Base-by-base conservation (phyloP, 2,329 filamentous ascomycete species). In the Talaromyces sp. region DNA sequence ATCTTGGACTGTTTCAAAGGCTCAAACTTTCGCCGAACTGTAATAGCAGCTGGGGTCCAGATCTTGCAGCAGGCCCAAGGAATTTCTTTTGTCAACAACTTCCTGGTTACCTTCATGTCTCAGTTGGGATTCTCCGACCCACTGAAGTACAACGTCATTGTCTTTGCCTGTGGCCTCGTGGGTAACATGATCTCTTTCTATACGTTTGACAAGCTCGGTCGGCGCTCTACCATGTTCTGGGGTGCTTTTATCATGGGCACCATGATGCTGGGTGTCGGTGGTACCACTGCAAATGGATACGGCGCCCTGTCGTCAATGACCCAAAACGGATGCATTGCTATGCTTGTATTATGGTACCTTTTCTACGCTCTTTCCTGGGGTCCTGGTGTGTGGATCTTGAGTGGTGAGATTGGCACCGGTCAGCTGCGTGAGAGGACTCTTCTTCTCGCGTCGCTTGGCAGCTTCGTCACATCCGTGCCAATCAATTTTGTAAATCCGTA, bases 401-500 rank as follows among this genome's bases (percentile, higher is more conserved):
- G 63, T 8, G 63, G 64, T n/a, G 66, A 71, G 41, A 58, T 65
- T 4, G 55, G 62, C 3, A 67, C 64, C 5, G 52, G 55, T 1
- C 60, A 62, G 9, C 57, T 70, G 10, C 58, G 67, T 13, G 68
- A 70, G 52, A 63, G 62, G 47, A 69, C 67, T 8, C 52, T 69
- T 11, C 62, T 60, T 2, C 54, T 67, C 11, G 62, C 66, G 0
- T 61, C 62, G 0, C 63, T 69, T 46, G 52, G 52, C n/a, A 62
- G 64, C 29, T 68, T 67, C 47, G 57, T 60, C 11, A 57, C 63
- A 2, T 56, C 54, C 1, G 48, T 69, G 8, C 56, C 67, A 3
- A 60, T 70, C 40, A 67, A 61, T 22, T 71, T 61, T 36, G 58
- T 70, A n/a, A 65, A 63, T 20, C 67, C 67, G 0, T 70, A 63